Evolutionary conservation across 2,329 filamentous ascomycete species (phyloP).

Genomic region (Fusarium xylarioides): DNA sequence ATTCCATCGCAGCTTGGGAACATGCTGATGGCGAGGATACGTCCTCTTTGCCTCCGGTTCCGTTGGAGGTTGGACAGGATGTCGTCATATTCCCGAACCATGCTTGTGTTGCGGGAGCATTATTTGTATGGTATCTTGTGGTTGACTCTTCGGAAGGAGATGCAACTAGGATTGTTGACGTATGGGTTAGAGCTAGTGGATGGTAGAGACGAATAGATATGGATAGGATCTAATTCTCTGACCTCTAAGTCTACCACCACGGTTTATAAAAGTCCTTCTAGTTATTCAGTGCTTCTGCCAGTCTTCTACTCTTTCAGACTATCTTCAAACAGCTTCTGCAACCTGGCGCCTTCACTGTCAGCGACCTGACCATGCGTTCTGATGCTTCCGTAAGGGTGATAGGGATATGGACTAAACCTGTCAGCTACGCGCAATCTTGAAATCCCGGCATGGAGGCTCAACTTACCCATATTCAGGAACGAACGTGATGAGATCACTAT

Average conservation of each 20-base stretch:
- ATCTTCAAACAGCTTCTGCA: neutral
- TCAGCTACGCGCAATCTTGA: neutral
- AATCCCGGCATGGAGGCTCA: rapidly evolving
- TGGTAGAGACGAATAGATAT: slow-evolving; percentile 42
- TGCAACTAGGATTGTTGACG: slow-evolving; percentile 59
- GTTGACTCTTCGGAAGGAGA: slow-evolving; percentile 51
- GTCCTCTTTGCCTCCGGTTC: slow-evolving; percentile 35
- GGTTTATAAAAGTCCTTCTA: rapidly evolving
- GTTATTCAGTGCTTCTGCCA: rapidly evolving
- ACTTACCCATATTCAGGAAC: neutral
- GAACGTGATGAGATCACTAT: neutral
- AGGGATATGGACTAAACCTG: neutral
- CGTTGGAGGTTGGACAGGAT: slow-evolving; percentile 55
- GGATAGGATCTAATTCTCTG: no score
- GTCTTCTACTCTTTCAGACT: rapidly evolving
- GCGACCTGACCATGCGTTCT: neutral
- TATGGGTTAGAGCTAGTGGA: slow-evolving; percentile 68
- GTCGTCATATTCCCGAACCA: slow-evolving; percentile 68
- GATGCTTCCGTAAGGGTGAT: neutral
- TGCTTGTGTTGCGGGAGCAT: slow-evolving; percentile 68
- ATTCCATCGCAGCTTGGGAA: slow-evolving; percentile 66
- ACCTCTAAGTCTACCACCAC: no score
- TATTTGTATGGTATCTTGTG: slow-evolving; percentile 68
- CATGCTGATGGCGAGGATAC: slow-evolving; percentile 18
- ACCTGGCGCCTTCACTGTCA: neutral